Conservation (phyloP, 2,329 filamentous ascomycete species). For the Escovopsis sp. region DNA sequence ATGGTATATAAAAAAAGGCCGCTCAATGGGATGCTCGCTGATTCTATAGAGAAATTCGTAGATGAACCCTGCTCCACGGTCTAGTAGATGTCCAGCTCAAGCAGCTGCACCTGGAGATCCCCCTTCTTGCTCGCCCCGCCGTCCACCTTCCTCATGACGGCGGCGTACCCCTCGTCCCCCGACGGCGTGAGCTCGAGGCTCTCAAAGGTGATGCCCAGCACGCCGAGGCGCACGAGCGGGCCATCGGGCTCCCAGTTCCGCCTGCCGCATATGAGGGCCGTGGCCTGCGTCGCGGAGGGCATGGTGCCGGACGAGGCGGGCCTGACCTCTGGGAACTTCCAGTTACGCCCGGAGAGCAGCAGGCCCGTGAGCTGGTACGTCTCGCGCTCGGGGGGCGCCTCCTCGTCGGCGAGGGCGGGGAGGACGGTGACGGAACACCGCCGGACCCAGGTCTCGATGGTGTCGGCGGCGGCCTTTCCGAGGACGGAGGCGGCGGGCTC, state of each 20-base stretch:
- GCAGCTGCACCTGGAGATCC: slow-evolving; percentile 15
- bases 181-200: slow-evolving; percentile 10
- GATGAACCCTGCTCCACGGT: background rate
- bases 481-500: slow-evolving; percentile 8
- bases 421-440: slow-evolving; percentile 11
- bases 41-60: background rate
- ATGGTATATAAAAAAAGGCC: background rate
- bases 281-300: slow-evolving; percentile 10
- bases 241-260: slow-evolving; percentile 14
- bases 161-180: slow-evolving; percentile 9
- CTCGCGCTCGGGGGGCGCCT: slow-evolving; percentile 3
- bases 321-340: slow-evolving; percentile 8
- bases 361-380: slow-evolving; percentile 13
- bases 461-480: slow-evolving; percentile 8
- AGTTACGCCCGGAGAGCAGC: slow-evolving; percentile 18
- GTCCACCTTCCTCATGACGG: slow-evolving; percentile 15
- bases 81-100: slow-evolving; percentile 23
- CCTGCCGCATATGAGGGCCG: slow-evolving; percentile 16
- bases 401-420: slow-evolving; percentile 2
- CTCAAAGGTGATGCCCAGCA: slow-evolving; percentile 13
- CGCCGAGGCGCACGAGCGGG: slow-evolving; percentile 18
- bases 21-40: background rate
- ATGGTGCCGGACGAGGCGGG: background rate
- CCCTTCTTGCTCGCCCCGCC: slow-evolving; percentile 11
- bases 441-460: slow-evolving; percentile 9